A percentile compares a stretch with the other conserved stretches of the same genome.
Conservation (phyloP, 2,329 filamentous ascomycete species). For the Penicillium polonicum region DNA sequence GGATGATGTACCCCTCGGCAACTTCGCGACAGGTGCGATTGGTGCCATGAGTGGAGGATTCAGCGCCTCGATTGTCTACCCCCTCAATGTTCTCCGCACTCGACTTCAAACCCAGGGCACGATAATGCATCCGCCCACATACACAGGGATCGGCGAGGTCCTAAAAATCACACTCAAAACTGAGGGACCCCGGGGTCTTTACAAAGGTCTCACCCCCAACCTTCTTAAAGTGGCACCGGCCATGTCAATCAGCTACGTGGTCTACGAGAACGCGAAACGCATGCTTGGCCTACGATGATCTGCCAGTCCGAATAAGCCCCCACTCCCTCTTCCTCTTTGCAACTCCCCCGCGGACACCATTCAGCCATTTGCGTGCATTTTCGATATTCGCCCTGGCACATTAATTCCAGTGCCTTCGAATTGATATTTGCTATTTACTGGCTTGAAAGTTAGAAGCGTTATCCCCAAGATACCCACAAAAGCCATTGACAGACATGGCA, state of each 20-base stretch:
- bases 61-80: slow-evolving; percentile 91
- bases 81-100: slow-evolving; percentile 88
- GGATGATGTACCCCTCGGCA: slow-evolving; percentile 76
- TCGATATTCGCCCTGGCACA: slow-evolving; percentile 2
- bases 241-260: slow-evolving; percentile 90
- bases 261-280: slow-evolving; percentile 87
- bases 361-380: not conserved
- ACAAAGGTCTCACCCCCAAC: slow-evolving; percentile 93
- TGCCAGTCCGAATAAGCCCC: not conserved
- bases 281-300: slow-evolving; percentile 55
- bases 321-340: not conserved
- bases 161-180: slow-evolving; percentile 75
- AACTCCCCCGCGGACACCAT: not conserved
- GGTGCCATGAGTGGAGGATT: slow-evolving; percentile 89
- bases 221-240: slow-evolving; percentile 94
- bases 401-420: not conserved
- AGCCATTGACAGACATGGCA: slow-evolving; percentile 16
- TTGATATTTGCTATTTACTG: not conserved
- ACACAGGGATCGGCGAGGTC: slow-evolving; percentile 88
- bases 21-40: slow-evolving; percentile 81
- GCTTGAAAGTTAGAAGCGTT: slow-evolving; percentile 21
- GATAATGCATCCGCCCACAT: slow-evolving; percentile 82
- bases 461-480: slow-evolving; percentile 34
- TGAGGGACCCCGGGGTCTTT: slow-evolving; percentile 82
- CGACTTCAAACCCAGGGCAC: slow-evolving; percentile 93